A percentile compares a stretch with the other conserved stretches of the same genome.
Evolutionary conservation across 805 yeast genomes (phyloP).

Genomic region (Lipomyces anomalus): DNA sequence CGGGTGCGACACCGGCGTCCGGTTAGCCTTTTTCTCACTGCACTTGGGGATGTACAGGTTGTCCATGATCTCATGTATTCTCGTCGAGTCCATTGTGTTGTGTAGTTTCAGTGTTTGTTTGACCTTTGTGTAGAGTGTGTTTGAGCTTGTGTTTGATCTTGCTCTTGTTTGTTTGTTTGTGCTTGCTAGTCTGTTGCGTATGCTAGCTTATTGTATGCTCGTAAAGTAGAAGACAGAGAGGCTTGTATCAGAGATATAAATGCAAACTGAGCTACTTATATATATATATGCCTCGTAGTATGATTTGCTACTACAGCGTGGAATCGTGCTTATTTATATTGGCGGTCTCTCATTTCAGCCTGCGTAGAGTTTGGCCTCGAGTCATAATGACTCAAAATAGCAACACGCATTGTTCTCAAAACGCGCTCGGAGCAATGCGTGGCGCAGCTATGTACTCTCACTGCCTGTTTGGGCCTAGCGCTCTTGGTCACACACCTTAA

Average conservation of each 20-base stretch:
- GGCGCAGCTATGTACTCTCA: no score
- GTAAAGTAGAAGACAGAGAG: background rate
- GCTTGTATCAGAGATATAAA: background rate
- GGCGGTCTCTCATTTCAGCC: background rate
- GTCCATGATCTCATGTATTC: slow-evolving; percentile 37
- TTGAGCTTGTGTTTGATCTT: no score
- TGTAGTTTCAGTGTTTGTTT: background rate
- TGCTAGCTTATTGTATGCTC: no score
- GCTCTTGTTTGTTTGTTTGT: no score
- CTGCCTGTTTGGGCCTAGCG: no score
- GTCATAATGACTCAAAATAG: background rate
- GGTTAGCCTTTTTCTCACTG: slow-evolving; percentile 13
- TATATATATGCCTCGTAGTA: background rate
- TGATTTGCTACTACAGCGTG: background rate
- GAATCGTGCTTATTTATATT: background rate
- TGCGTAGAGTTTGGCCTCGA: background rate
- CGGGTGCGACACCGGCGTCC: slow-evolving; percentile 50
- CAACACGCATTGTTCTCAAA: background rate
- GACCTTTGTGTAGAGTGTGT: no score
- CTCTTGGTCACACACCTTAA: no score
- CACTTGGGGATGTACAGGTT: slow-evolving; percentile 47
- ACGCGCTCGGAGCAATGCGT: background rate
- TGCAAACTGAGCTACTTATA: background rate
- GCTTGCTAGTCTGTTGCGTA: no score
- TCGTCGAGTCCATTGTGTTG: slow-evolving; percentile 40